Percentiles rank a stretch among this genome's conserved stretches.
These are phyloP conservation scores for Sphagnum magellanicum DNA, from an alignment of 228 moss, liverwort and hornwort species.

Conservation along the genomic window DNA sequence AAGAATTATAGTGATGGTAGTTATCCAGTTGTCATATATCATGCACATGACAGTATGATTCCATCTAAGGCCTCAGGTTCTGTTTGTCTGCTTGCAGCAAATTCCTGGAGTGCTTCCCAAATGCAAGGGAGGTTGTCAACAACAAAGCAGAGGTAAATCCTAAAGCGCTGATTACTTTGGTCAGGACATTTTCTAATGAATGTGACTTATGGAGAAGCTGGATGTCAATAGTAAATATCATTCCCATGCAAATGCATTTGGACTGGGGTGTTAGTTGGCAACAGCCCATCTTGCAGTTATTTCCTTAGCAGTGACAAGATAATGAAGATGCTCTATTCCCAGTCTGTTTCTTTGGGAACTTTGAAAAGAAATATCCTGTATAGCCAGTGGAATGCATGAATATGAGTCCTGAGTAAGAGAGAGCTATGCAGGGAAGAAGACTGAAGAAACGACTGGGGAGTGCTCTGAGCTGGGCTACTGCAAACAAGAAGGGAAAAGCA, in stretches of 20 bases:
- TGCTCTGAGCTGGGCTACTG: slow-evolving; percentile 3
- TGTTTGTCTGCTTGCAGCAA: slow-evolving; percentile 9
- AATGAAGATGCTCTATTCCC: background rate
- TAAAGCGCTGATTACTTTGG: background rate
- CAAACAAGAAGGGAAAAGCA: slow-evolving; percentile 12
- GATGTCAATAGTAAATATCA: background rate
- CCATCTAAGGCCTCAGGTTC: no score
- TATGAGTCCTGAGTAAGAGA: background rate
- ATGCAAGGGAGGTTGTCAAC: slow-evolving; percentile 2
- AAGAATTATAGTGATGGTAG: no score
- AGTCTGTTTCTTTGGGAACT: background rate
- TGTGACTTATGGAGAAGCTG: background rate
- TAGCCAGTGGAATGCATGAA: background rate
- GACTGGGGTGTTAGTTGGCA: no score
- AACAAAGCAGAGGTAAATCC: slow-evolving; percentile 4
- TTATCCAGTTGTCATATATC: no score
- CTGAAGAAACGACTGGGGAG: slow-evolving; percentile 14
- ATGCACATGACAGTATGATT: no score
- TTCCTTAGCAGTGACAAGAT: background rate
- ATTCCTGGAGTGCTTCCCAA: slow-evolving; percentile 15
- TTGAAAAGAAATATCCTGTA: background rate
- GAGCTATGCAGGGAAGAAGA: slow-evolving; percentile 7
- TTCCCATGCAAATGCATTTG: background rate
- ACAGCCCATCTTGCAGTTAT: no score
- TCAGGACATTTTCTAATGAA: background rate